These are phyloP conservation scores for Letharia lupina DNA, from an alignment of 495 filamentous ascomycete genomes.

Conservation along the genomic window DNA sequence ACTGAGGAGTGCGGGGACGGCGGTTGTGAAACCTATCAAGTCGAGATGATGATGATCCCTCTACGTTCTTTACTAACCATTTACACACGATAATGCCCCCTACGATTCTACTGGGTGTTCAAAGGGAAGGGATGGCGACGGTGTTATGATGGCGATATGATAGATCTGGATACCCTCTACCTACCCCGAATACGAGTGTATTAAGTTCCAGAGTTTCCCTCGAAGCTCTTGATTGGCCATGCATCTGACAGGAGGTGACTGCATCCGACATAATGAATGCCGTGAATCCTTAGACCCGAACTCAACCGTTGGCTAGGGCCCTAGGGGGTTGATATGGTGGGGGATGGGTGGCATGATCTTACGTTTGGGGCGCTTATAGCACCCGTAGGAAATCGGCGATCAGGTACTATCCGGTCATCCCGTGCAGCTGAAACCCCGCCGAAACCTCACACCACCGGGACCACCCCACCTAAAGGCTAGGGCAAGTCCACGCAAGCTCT, in stretches of 20 bases:
- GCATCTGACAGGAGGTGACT: background rate
- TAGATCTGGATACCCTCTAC: background rate
- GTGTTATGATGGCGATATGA: background rate
- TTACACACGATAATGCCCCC: background rate
- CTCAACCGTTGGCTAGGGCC: background rate
- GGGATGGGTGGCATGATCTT: background rate
- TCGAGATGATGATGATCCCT: constrained; percentile 1
- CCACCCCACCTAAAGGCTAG: background rate
- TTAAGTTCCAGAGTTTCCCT: too few relatives aligned
- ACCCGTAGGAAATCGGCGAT: background rate
- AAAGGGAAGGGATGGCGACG: background rate
- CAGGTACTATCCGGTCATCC: background rate
- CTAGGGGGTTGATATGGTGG: background rate
- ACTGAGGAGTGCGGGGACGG: constrained; percentile 19
- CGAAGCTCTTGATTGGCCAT: background rate
- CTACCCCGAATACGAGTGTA: background rate
- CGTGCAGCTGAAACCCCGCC: background rate
- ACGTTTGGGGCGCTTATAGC: constrained; percentile 6
- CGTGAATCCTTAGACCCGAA: background rate
- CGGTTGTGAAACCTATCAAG: constrained; percentile 22
- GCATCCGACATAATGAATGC: background rate
- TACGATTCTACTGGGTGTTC: background rate
- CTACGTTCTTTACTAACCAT: background rate
- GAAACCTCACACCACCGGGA: background rate
- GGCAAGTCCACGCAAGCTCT: background rate